A percentile compares a stretch with the other conserved stretches of the same genome.
phyloP scores from a whole-genome alignment of 805 yeast species.

The Blastobotrys muscicola region DNA sequence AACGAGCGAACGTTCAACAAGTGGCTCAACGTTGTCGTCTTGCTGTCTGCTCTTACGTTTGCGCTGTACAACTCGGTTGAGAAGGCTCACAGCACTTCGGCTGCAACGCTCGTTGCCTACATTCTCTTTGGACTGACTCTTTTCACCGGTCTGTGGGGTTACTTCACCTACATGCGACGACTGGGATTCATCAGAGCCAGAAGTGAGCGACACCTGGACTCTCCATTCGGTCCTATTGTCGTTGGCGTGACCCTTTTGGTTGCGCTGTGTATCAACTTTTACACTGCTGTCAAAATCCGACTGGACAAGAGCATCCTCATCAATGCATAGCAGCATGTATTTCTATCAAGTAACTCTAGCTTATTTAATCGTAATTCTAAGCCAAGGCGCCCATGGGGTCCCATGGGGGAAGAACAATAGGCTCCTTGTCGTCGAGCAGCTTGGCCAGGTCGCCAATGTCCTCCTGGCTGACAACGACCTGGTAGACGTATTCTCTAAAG shows the following conservation, averaged over 20 bases:
- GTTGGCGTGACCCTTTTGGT: constrained; percentile 59
- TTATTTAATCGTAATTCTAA: not conserved
- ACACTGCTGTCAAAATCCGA: not conserved
- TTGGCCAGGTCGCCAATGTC: constrained; percentile 36
- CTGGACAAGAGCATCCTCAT: not conserved
- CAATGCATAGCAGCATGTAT: not conserved
- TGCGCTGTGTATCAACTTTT: constrained; percentile 64
- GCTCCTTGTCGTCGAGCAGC: constrained; percentile 34
- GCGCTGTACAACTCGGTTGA: constrained; percentile 69
- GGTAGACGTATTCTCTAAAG: constrained; percentile 66
- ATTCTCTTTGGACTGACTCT: constrained; percentile 71
- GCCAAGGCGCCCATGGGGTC: constrained; percentile 78
- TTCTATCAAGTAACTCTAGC: not conserved
- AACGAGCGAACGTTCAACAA: constrained; percentile 94
- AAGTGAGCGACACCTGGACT: constrained; percentile 82
- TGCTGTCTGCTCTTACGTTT: constrained; percentile 78
- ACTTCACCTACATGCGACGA: constrained; percentile 62
- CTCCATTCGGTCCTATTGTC: constrained; percentile 78
- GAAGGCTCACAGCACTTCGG: constrained; percentile 42
- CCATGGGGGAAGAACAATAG: constrained; percentile 60
- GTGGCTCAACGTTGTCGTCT: constrained; percentile 85
- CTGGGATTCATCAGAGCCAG: constrained; percentile 66
- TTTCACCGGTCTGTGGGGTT: constrained; percentile 86
- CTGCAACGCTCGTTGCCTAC: constrained; percentile 68
- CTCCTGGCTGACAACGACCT: constrained; percentile 50